Base-by-base conservation (phyloP, 2,329 filamentous ascomycete species). In the Colletotrichum incanum region DNA sequence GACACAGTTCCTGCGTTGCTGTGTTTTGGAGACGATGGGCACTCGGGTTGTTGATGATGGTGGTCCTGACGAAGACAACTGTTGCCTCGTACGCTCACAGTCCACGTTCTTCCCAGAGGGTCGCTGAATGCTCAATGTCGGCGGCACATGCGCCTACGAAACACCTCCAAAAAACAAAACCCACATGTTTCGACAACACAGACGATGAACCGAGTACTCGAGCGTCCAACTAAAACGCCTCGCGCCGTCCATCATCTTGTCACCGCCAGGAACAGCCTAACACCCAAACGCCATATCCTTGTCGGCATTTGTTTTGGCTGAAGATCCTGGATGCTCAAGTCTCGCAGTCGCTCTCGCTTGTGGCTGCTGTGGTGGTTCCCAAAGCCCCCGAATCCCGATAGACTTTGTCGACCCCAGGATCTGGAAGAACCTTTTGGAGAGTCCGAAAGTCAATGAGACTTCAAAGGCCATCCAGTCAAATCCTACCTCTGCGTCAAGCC, bases 221-320 rank as follows among this genome's bases (percentile, higher is more conserved):
- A 65, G 37, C 39, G 28, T 47, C 47, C 60, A 47, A 56, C 43
- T 37, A 41, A 49, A 63, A 58, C 50, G 41, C 63, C 63, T 67
- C 45, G 56, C 54, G 43, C 64, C 18, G 65, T 43, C 64, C 58
- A 45, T 68, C 45, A 52, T 69, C 50, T 41, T 63, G 58, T 67
- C 43, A 47, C 49, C 34, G 50, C 54, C 69, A 69, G 69, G 59
- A 60, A 72, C 58, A 43, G 59, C 45, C 50, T 60, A 52, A 39
- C 39, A 72, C 39, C 52, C 39, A 54, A n/a, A 39, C 59, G 69
- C 65, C 69, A 64, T 59, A 69, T 59, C 59, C 69, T 63, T 52
- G 65, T 64, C 39, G 54, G 43, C 18, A 26, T 37, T 56, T 58
- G 16, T 58, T 50, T 50, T 65, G 50, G 66, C 61, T 65, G 28